A percentile compares a stretch with the other conserved stretches of the same genome.
Evolutionary conservation across 352 stramenopile species (phyloP).

Genomic region (Phytophthora colocasiae): DNA sequence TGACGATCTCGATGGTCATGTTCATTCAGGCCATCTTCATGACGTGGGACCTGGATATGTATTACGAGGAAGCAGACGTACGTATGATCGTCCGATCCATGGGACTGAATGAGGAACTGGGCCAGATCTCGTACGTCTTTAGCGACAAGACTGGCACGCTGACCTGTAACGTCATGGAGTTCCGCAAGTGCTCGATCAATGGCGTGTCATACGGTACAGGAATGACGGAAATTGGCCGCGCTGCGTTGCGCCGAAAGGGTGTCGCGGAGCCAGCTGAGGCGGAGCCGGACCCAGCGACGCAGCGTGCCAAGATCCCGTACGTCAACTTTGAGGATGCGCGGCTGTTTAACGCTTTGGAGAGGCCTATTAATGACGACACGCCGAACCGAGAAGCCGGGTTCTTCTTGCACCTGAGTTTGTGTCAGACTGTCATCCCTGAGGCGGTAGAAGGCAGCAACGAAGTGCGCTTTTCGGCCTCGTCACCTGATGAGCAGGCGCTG

Average conservation of each 20-base stretch:
- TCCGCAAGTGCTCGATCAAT: constrained; percentile 95
- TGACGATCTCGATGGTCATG: constrained; percentile 97
- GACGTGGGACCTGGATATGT: constrained; percentile 92
- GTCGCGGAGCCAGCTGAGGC: constrained; percentile 58
- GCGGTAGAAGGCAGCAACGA: constrained; percentile 53
- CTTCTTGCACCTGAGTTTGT: constrained; percentile 86
- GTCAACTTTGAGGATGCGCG: constrained; percentile 82
- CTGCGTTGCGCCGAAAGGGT: constrained; percentile 70
- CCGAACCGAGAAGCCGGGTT: constrained; percentile 71
- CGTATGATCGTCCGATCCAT: constrained; percentile 85
- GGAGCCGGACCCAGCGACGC: constrained; percentile 22
- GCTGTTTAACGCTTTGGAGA: constrained; percentile 55
- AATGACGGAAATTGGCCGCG: constrained; percentile 81
- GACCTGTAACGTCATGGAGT: constrained; percentile 95
- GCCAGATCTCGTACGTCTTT: constrained; percentile 93
- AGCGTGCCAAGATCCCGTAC: constrained; percentile 60
- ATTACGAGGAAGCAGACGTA: constrained; percentile 92
- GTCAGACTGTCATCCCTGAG: constrained; percentile 83
- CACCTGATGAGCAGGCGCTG: constrained; percentile 89
- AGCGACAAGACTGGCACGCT: constrained; percentile 96
- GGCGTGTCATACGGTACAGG: constrained; percentile 92
- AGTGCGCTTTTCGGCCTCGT: constrained; percentile 80
- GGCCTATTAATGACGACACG: constrained; percentile 29
- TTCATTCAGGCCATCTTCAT: constrained; percentile 96
- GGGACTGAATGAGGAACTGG: constrained; percentile 92